These are phyloP conservation scores for Harrya chromipes DNA, from an alignment of 768 basidiomycete genomes.

Conservation along the genomic window DNA sequence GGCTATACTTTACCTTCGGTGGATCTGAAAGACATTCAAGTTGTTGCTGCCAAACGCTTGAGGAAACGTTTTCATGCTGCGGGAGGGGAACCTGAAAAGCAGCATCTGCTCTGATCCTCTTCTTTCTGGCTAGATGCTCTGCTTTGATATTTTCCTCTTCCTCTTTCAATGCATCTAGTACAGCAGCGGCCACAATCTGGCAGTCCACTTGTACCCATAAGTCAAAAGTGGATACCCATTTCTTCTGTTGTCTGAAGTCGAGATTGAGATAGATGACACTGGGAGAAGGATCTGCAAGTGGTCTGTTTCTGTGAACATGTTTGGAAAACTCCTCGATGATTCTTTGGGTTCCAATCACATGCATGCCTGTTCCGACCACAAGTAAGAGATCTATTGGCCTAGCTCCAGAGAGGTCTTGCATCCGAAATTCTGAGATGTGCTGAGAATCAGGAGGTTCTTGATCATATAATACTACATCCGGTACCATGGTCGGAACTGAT, in stretches of 20 bases:
- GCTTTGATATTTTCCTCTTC: too few relatives aligned
- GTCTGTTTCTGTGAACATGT: neutral
- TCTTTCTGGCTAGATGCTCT: too few relatives aligned
- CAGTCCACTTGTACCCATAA: constrained; percentile 10
- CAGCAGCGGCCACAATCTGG: neutral
- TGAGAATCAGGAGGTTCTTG: constrained; percentile 5
- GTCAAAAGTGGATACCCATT: constrained; percentile 4
- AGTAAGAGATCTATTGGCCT: constrained; percentile 1
- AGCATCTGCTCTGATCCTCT: too few relatives aligned
- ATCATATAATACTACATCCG: constrained; percentile 11
- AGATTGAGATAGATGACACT: constrained; percentile 6
- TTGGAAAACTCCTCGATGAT: constrained; percentile 1
- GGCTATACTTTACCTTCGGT: too few relatives aligned
- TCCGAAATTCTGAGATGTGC: neutral
- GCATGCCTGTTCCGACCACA: constrained; percentile 12
- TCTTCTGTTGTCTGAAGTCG: constrained; percentile 1
- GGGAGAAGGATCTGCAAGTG: neutral
- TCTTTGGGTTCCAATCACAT: constrained; percentile 12
- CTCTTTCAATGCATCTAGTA: neutral
- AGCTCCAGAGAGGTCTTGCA: neutral
- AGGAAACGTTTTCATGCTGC: too few relatives aligned
- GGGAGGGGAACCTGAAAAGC: too few relatives aligned
- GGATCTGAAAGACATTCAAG: too few relatives aligned
- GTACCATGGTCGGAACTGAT: constrained; percentile 4
- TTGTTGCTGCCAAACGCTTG: too few relatives aligned